Percentiles rank a stretch among this genome's conserved stretches.
Evolutionary conservation across 164 flowering plant species (phyloP).

Genomic region (Nelumbo lutea): DNA sequence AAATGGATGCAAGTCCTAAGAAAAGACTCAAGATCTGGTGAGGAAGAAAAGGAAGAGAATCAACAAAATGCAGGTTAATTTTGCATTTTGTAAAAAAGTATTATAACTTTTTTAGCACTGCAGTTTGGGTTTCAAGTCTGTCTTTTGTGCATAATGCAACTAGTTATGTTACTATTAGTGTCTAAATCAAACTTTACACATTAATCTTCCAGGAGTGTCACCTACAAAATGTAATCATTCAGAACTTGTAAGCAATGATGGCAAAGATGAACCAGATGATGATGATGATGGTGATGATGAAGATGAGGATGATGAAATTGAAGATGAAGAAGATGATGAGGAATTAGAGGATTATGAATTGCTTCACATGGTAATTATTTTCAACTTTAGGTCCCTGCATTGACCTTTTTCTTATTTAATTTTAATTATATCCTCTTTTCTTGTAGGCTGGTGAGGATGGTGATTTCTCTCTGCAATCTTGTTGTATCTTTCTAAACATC

Average conservation of each 20-base stretch:
- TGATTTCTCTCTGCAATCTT: constrained; percentile 32
- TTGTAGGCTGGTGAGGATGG: constrained; percentile 44
- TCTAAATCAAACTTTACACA: neutral
- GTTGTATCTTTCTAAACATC: constrained; percentile 52
- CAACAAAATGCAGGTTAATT: constrained; percentile 44
- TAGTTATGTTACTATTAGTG: neutral
- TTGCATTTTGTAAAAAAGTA: neutral
- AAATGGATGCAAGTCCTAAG: constrained; percentile 32
- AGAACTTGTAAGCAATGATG: constrained; percentile 29
- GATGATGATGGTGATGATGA: constrained; percentile 32
- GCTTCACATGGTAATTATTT: constrained; percentile 27
- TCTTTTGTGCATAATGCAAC: neutral
- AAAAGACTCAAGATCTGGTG: constrained; percentile 27
- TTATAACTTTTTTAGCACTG: neutral
- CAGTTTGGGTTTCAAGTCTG: neutral
- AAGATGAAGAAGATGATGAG: constrained; percentile 41
- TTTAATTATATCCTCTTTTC: constrained; percentile 7
- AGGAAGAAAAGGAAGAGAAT: constrained; percentile 16
- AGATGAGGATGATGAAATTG: constrained; percentile 31
- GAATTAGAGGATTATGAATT: constrained; percentile 44
- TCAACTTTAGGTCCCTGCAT: neutral
- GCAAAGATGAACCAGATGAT: constrained; percentile 35
- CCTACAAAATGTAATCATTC: constrained; percentile 8
- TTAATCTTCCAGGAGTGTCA: constrained; percentile 7
- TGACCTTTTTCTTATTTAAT: neutral